Percentiles rank a stretch among this genome's conserved stretches.
Conservation (phyloP, 164 flowering plant genomes). For the Warburgia ugandensis region DNA sequence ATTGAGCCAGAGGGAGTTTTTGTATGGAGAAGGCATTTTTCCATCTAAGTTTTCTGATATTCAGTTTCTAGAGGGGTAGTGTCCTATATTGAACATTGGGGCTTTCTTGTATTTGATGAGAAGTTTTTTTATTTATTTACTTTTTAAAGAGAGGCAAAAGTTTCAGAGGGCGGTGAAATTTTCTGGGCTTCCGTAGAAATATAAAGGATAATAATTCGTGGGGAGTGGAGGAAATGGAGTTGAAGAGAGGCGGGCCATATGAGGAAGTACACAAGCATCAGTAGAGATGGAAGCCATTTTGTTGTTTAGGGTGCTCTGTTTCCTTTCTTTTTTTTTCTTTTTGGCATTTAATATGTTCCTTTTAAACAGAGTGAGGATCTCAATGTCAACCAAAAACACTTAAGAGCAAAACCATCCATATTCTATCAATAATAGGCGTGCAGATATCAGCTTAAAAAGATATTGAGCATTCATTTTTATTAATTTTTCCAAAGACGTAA, state of each 20-base stretch:
- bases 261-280: not conserved
- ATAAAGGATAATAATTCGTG: slow-evolving; percentile 12
- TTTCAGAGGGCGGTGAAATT: slow-evolving; percentile 16
- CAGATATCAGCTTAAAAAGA: no score
- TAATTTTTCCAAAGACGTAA: no score
- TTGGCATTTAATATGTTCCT: no score
- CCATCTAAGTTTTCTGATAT: slow-evolving; percentile 22
- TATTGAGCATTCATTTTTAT: no score
- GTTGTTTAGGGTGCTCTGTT: no score
- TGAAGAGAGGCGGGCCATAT: slow-evolving; percentile 16
- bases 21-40: slow-evolving; percentile 25
- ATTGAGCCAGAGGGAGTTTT: slow-evolving; percentile 68
- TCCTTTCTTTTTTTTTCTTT: no score
- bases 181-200: slow-evolving; percentile 13
- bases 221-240: slow-evolving; percentile 21
- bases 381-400: no score
- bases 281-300: no score
- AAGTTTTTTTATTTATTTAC: no score
- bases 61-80: slow-evolving; percentile 19
- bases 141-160: slow-evolving; percentile 11
- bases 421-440: no score
- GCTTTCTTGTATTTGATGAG: slow-evolving; percentile 15
- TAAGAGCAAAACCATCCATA: no score
- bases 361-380: no score
- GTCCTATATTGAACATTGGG: slow-evolving; percentile 19